Evolutionary conservation across 2,329 filamentous ascomycete genomes (phyloP), one percentile per base, ranked within the genome.

Genomic region (Phaeophleospora eucalypticola): DNA sequence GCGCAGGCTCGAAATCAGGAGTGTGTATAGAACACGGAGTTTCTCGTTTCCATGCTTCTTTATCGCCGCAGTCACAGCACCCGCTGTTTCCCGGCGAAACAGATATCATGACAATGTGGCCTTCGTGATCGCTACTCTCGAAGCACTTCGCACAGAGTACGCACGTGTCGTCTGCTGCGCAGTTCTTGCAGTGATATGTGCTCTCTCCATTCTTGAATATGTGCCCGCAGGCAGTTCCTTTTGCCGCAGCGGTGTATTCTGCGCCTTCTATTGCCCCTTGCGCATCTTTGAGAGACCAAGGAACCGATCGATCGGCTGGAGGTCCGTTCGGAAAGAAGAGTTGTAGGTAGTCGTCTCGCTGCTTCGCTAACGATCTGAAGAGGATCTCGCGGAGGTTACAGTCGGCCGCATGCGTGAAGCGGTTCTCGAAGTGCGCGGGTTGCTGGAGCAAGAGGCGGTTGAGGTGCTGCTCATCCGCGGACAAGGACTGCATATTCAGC

Each of bases 61-160:
- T 82, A 64, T 98, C 93, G 49, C 93, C 93, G 65, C 93, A 98
- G 69, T 98, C 93, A 68, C 93, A 98, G 71, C 94, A 97, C 36
- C 91, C 91, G 62, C 86, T 93, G 64, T 96, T 95, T 4, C 91
- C 91, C 2, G 86, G 82, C 1, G 89, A 95, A 38, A 95, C 83
- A 48, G 79, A 86, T 48, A 98, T 89, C 61, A 87, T 85, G 45
- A 97, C 90, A 72, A 89, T 87, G 68, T 98, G 93, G 10, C 86
- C 90, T 9, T 88, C 85, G 68, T 98, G 93, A 63, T 98, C 91
- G 33, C 91, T 97, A 19, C 89, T 83, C 63, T 97, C 89, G 66
- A 95, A 98, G 71, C 93, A 98, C 57, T 85, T 84, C 62, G 87
- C 89, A 71, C 93, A 98, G 14, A 98, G 78, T 41, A 93, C 91